Conservation (phyloP, 2,329 filamentous ascomycete species). For the Colletotrichum sp. region DNA sequence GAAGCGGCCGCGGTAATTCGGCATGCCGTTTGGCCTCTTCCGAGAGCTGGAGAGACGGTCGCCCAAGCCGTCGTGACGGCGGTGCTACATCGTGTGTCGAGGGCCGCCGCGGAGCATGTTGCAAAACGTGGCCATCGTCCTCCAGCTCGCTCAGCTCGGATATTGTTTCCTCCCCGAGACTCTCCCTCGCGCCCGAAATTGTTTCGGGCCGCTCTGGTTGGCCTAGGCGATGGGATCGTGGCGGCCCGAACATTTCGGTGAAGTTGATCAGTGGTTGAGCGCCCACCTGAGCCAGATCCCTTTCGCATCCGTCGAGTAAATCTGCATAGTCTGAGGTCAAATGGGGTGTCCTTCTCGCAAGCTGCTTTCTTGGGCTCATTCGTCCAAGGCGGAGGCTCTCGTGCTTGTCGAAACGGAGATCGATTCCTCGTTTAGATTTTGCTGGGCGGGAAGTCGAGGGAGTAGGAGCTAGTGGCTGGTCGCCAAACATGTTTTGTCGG, state of each 20-base stretch:
- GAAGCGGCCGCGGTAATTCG: not conserved
- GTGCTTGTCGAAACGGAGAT: constrained; percentile 61
- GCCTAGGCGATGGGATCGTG: not conserved
- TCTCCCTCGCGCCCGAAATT: constrained; percentile 9
- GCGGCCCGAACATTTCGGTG: constrained; percentile 20
- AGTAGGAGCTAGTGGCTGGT: constrained; percentile 23
- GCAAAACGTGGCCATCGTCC: constrained; percentile 38
- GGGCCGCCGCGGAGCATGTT: not conserved
- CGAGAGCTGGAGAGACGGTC: not conserved
- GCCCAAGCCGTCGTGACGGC: not conserved
- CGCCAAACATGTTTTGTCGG: constrained; percentile 51
- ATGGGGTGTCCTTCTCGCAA: constrained; percentile 18
- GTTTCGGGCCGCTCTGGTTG: constrained; percentile 12
- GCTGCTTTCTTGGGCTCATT: constrained; percentile 32
- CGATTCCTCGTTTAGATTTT: constrained; percentile 46
- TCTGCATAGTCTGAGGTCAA: constrained; percentile 48
- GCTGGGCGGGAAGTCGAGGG: constrained; percentile 27
- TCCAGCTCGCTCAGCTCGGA: constrained; percentile 62
- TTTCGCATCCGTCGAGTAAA: constrained; percentile 46
- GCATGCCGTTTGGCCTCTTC: not conserved
- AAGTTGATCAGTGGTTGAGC: constrained; percentile 26
- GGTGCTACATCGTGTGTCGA: not conserved
- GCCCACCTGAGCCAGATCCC: constrained; percentile 41
- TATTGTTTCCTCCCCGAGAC: constrained; percentile 35
- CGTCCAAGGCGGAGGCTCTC: constrained; percentile 50